phyloP scores from a whole-genome alignment of 176 grass and related monocot species.

The Metroxylon sagu region DNA sequence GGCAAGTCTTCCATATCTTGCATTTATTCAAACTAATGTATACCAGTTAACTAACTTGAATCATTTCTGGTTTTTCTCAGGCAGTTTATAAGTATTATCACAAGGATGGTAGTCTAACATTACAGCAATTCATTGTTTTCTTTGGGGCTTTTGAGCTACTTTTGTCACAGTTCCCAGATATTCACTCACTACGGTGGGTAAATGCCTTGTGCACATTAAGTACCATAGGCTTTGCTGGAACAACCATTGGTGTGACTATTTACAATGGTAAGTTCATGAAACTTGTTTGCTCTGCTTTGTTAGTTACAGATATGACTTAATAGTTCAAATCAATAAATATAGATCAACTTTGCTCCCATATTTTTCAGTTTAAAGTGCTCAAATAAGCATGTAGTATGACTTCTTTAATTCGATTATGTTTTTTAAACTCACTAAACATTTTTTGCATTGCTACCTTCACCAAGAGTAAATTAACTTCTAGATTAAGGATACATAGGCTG shows the following conservation, averaged over 20 bases:
- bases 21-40: neutral
- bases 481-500: too few species aligned
- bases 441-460: too few species aligned
- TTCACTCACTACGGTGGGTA: slow-evolving; percentile 74
- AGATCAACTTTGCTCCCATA: too few species aligned
- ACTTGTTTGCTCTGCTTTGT: too few species aligned
- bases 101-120: slow-evolving; percentile 20
- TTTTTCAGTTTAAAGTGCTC: too few species aligned
- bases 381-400: too few species aligned
- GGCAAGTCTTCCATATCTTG: slow-evolving; percentile 7
- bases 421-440: too few species aligned
- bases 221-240: slow-evolving; percentile 55
- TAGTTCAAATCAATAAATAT: too few species aligned
- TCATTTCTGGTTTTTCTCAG: slow-evolving; percentile 15
- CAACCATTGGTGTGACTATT: slow-evolving; percentile 48
- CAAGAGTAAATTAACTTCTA: too few species aligned
- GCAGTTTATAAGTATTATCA: slow-evolving; percentile 58
- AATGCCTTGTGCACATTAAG: slow-evolving; percentile 69
- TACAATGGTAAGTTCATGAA: slow-evolving; percentile 49
- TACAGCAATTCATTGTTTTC: slow-evolving; percentile 80
- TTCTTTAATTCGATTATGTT: too few species aligned
- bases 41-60: neutral
- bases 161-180: slow-evolving; percentile 69
- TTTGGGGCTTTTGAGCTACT: slow-evolving; percentile 49
- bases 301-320: too few species aligned